Evolutionary conservation across 257 asterid genomes (phyloP), one percentile per base, ranked within the genome.

Genomic region (Penstemon barbatus): DNA sequence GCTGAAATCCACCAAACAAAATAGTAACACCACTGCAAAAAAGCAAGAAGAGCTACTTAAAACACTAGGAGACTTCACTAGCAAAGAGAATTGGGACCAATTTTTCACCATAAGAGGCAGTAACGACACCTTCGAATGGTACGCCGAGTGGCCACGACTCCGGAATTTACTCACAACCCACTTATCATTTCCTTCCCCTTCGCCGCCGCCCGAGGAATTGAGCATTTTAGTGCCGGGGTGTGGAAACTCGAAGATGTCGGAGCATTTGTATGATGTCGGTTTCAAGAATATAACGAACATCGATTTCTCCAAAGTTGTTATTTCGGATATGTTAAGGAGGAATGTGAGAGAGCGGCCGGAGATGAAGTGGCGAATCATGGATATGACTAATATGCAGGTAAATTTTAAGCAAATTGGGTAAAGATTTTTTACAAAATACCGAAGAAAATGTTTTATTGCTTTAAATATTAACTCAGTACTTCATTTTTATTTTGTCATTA

Each of bases 281-380:
- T 87, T 79, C 70, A 68, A 43, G 75, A 84, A 75, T 64, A 85
- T 91, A 66, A 94, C 86, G 0, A 94, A 91, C 69, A 70, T 91
- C 36, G 99, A 94, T 83, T 94, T 94, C 84, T 94, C 99, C 0
- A 91, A 80, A 49, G 99, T 94, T 50, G 99, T 83, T 50, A 86
- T 94, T 66, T 77, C 86, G 57, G 87, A 83, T 74, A 94, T 94
- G 99, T 61, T 91, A 81, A 81, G 81, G 77, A 77, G 82, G 79
- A 89, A 94, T 74, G 89, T 91, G 71, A 71, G 96, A 71, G 60
- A 64, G 3, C 82, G 99, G 80, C 96, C 92, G 11, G 81, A 51
- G 70, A 94, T 94, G 99, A 89, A 86, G 79, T 94, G 99, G 99
- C 88, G 97, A 51, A 87, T 86, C 49, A 94, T 94, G 99, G 97